phyloP scores from a whole-genome alignment of 2,329 filamentous ascomycete species.

The Botrytis fabae region DNA sequence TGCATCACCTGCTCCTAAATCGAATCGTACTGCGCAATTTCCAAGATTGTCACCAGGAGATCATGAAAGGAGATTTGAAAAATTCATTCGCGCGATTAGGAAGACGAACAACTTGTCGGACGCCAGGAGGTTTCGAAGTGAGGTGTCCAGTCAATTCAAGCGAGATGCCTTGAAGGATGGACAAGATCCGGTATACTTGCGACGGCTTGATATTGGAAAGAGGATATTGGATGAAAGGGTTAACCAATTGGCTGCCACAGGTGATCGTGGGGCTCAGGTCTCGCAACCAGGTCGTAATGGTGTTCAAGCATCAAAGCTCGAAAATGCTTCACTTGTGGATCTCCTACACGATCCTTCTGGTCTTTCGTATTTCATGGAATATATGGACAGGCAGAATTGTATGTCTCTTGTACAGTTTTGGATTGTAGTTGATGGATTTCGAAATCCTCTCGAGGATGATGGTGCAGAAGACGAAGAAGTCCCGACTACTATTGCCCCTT shows the following conservation, averaged over 20 bases:
- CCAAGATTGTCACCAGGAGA: constrained; percentile 80
- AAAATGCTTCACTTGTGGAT: constrained; percentile 76
- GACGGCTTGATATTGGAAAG: constrained; percentile 89
- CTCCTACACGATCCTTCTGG: constrained; percentile 88
- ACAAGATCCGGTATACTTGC: constrained; percentile 82
- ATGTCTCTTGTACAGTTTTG: constrained; percentile 96
- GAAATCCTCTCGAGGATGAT: constrained; percentile 88
- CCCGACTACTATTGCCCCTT: constrained; percentile 63
- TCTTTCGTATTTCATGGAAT: constrained; percentile 99
- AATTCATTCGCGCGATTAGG: constrained; percentile 85
- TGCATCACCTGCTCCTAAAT: constrained; percentile 74
- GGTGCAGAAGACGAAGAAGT: constrained; percentile 65
- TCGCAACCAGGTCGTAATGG: constrained; percentile 36
- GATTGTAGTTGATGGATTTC: constrained; percentile 95
- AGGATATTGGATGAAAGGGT: constrained; percentile 87
- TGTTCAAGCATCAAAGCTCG: constrained; percentile 58
- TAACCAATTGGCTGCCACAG: constrained; percentile 71
- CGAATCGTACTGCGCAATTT: constrained; percentile 65
- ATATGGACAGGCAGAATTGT: constrained; percentile 87
- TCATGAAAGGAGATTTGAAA: constrained; percentile 89
- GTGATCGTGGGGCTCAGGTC: constrained; percentile 43
- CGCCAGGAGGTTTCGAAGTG: constrained; percentile 85
- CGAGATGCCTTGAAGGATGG: constrained; percentile 75
- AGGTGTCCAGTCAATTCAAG: constrained; percentile 89
- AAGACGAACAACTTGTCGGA: constrained; percentile 91